phyloP scores from a whole-genome alignment of 2,329 filamentous ascomycete species.

The Macroventuria anomochaeta region DNA sequence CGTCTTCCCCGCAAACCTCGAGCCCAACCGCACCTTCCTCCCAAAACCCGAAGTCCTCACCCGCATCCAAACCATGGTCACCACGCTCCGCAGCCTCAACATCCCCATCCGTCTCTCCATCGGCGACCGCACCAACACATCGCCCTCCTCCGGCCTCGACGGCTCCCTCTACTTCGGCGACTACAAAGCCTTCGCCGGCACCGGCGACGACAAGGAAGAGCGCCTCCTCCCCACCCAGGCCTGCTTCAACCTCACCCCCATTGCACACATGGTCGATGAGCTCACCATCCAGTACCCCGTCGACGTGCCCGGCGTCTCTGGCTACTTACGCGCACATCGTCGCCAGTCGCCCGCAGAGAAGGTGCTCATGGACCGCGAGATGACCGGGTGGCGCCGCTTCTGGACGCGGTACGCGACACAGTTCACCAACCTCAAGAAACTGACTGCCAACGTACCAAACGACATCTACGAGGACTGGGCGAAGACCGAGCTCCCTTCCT shows the following conservation, averaged over 20 bases:
- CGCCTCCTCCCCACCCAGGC: slow-evolving; percentile 42
- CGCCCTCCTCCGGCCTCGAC: slow-evolving; percentile 38
- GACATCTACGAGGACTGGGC: slow-evolving; percentile 47
- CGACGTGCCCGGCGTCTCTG: slow-evolving; percentile 41
- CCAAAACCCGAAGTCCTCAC: slow-evolving; percentile 41
- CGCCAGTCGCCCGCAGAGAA: slow-evolving; percentile 32
- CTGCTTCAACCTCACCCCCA: slow-evolving; percentile 39
- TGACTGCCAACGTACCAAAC: slow-evolving; percentile 39
- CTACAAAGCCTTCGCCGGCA: slow-evolving; percentile 41
- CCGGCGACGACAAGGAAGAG: slow-evolving; percentile 33
- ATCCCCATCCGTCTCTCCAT: slow-evolving; percentile 46
- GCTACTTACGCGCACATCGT: slow-evolving; percentile 33
- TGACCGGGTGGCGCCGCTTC: slow-evolving; percentile 45
- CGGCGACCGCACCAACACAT: slow-evolving; percentile 38
- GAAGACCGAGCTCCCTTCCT: slow-evolving; percentile 23
- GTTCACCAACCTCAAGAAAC: slow-evolving; percentile 47
- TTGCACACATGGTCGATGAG: slow-evolving; percentile 46
- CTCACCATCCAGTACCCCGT: slow-evolving; percentile 45
- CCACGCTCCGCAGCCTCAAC: slow-evolving; percentile 34
- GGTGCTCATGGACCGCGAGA: slow-evolving; percentile 40
- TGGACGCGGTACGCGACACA: slow-evolving; percentile 45
- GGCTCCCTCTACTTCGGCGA: slow-evolving; percentile 46
- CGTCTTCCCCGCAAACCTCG: slow-evolving; percentile 46
- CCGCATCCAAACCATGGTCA: slow-evolving; percentile 41
- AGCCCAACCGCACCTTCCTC: slow-evolving; percentile 35